Evolutionary conservation across 192 early-diverging fungal genomes (phyloP), one percentile per base, ranked within the genome.

Genomic region (Phlyctochytrium bullatum): DNA sequence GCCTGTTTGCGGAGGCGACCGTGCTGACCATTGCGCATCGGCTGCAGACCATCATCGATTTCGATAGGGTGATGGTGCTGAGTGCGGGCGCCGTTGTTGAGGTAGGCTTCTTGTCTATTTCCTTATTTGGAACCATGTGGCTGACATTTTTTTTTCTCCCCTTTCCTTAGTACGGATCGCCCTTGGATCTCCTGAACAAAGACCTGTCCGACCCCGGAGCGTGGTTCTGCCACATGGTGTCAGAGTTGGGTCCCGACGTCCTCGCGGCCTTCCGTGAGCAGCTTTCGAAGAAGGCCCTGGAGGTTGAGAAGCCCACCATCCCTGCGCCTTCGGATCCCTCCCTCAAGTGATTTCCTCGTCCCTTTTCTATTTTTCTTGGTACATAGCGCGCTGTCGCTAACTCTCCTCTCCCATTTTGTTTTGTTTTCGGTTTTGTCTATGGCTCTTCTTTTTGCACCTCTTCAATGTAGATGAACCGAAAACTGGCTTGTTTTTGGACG

Each of bases 1-100:
- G 75, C 17, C 47, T 71, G 17, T 80, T 84, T 64, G 69, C 73
- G 32, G 56, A 71, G 28, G 68, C 74, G 3, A 87, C 84, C 3
- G 80, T 84, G 0, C 53, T 86, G 14, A 80, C 78, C 0, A 80
- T 87, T 34, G 81, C 82, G 1, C 84, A 87, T 59, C 64, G 79
- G 24, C 25, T 78, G 14, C 30, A 71, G 23, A 78, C 83, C 1
- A 69, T 83, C 29, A 79, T 74, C 40, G 79, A 75, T 25, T 82
- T 59, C 33, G 75, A 81, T 62, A 75, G 57, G 58, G 61, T 81
- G 30, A 34, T 78, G 32, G 79, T 81, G 12, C 71, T 73, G 36
- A 73, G 83, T 51, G 68, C 68, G 28, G 82, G 82, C 0, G 36
- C 59, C 2, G 69, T 84, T 0, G 64, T 64, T 0, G 89, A 90